Percentiles rank a stretch among this genome's conserved stretches.
These are phyloP conservation scores for Globisporangium echinulatum DNA, from an alignment of 352 stramenopile species.

Conservation along the genomic window DNA sequence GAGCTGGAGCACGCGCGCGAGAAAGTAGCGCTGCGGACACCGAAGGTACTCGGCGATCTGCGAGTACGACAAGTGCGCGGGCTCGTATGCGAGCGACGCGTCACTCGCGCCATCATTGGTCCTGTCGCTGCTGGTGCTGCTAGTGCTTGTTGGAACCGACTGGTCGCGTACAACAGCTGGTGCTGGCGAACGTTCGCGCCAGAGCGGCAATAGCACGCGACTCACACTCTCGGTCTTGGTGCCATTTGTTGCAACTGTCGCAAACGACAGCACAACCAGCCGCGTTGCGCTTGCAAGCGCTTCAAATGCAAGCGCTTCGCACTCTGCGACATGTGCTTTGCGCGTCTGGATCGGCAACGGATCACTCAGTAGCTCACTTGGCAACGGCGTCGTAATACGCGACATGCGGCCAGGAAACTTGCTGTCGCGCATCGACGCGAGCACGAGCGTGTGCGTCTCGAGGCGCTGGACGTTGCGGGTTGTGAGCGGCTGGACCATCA, in stretches of 20 bases:
- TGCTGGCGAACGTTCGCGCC: neutral
- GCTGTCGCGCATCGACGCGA: constrained; percentile 70
- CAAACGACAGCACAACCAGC: constrained; percentile 50
- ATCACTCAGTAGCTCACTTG: constrained; percentile 37
- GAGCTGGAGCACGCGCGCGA: constrained; percentile 60
- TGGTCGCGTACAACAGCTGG: neutral
- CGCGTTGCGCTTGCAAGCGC: constrained; percentile 25
- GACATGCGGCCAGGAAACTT: constrained; percentile 76
- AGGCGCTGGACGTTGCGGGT: constrained; percentile 29
- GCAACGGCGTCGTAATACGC: constrained; percentile 54
- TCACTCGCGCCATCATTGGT: no score
- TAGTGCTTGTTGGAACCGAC: neutral
- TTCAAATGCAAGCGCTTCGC: constrained; percentile 43
- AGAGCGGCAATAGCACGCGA: constrained; percentile 28
- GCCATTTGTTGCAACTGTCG: constrained; percentile 16
- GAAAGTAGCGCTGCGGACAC: constrained; percentile 76
- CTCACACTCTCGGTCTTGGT: constrained; percentile 20
- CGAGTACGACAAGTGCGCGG: constrained; percentile 69
- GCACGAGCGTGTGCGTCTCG: constrained; percentile 27
- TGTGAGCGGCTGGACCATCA: constrained; percentile 50
- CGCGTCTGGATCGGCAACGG: constrained; percentile 57
- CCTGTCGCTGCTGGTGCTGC: neutral
- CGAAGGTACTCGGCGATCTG: constrained; percentile 77
- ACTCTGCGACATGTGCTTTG: constrained; percentile 35
- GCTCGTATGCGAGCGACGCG: constrained; percentile 21